phyloP scores from a whole-genome alignment of 441 rosid species.

The Populus tomentosa region DNA sequence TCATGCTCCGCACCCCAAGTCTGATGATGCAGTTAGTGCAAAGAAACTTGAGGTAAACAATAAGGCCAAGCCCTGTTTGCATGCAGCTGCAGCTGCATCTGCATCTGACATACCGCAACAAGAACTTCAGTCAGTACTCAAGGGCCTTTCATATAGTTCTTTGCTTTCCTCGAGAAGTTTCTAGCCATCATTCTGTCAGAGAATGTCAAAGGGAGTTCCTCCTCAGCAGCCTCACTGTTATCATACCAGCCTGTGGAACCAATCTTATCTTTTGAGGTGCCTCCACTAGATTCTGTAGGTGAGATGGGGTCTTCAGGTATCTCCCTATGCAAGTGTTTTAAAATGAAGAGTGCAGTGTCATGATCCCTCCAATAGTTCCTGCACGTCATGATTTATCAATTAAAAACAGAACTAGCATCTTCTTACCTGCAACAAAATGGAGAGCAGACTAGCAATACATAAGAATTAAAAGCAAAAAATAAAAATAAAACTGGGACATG shows the following conservation, averaged over 20 bases:
- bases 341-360: conserved; percentile 89
- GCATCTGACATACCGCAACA: background rate
- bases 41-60: background rate
- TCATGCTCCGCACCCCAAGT: background rate
- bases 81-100: background rate
- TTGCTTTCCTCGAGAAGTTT: conserved; percentile 61
- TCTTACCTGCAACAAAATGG: background rate
- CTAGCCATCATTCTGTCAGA: conserved; percentile 41
- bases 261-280: conserved; percentile 30
- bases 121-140: conserved; percentile 4
- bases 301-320: conserved; percentile 55
- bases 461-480: background rate
- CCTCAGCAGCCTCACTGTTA: conserved; percentile 43
- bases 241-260: conserved; percentile 42
- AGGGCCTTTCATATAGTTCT: conserved; percentile 34
- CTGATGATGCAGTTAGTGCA: no score
- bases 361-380: conserved; percentile 96
- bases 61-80: background rate
- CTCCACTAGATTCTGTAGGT: conserved; percentile 18
- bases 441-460: background rate
- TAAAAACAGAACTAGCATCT: background rate
- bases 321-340: conserved; percentile 72
- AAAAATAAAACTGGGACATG: background rate
- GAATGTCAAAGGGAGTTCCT: conserved; percentile 87
- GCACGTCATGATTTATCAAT: conserved; percentile 23